Evolutionary conservation across 1,139 yeast species (phyloP).

Genomic region (Candida sojae): DNA sequence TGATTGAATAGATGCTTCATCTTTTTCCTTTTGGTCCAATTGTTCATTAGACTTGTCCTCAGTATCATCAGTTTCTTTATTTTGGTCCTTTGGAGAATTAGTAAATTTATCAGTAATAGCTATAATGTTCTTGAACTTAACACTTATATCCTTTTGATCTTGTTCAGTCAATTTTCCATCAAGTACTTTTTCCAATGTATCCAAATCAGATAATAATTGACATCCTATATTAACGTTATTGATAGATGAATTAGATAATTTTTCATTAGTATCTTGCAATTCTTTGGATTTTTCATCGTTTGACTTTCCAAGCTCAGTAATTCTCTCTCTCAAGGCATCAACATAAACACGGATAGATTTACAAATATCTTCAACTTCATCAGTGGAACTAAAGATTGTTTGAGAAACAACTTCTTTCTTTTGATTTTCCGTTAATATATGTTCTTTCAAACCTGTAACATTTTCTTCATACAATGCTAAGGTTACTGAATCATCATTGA

Average conservation of each 20-base stretch:
- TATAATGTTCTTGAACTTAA: background rate
- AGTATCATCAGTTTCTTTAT: too few relatives aligned
- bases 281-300: background rate
- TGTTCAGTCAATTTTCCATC: background rate
- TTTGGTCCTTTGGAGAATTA: background rate
- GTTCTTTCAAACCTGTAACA: background rate
- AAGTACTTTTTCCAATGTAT: background rate
- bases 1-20: background rate
- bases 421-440: background rate
- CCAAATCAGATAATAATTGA: background rate
- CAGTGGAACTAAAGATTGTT: background rate
- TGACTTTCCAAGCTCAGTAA: background rate
- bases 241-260: background rate
- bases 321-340: background rate
- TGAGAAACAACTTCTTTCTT: background rate
- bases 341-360: background rate
- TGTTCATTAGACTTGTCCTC: background rate
- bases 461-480: background rate
- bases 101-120: background rate
- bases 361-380: background rate
- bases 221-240: constrained; percentile 3
- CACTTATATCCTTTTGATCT: background rate
- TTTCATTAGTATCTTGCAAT: background rate
- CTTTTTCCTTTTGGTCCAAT: background rate
- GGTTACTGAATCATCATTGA: background rate